phyloP scores from a whole-genome alignment of 768 basidiomycete genomes.

The Tricholoma hemisulphureum region DNA sequence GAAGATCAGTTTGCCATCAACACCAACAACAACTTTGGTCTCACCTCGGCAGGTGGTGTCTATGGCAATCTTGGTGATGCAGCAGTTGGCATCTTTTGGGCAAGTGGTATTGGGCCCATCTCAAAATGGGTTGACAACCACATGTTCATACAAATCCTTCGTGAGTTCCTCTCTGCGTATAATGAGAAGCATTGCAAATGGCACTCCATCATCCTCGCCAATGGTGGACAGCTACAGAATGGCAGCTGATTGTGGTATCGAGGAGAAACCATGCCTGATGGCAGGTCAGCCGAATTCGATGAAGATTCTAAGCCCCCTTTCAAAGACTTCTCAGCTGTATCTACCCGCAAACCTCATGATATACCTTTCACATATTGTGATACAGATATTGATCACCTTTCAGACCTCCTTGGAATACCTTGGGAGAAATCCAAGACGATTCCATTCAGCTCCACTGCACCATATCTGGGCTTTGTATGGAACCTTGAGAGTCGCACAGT shows the following conservation, averaged over 20 bases:
- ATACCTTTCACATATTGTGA: slow-evolving; percentile 8
- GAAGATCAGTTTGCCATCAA: too few relatives aligned
- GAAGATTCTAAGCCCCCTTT: background rate
- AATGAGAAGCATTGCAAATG: background rate
- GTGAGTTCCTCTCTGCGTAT: background rate
- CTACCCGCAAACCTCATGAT: background rate
- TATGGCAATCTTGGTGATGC: background rate
- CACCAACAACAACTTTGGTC: too few relatives aligned
- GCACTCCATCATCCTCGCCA: background rate
- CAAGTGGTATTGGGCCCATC: slow-evolving; percentile 22
- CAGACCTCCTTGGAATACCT: slow-evolving; percentile 14
- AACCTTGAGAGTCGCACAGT: slow-evolving; percentile 22
- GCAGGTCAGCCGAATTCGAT: background rate
- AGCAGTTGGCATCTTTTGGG: slow-evolving; percentile 19
- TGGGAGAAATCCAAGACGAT: slow-evolving; percentile 22
- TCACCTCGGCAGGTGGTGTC: background rate
- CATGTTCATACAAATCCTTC: slow-evolving; percentile 15
- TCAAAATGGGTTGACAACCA: too few relatives aligned
- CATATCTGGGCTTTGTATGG: slow-evolving; percentile 34
- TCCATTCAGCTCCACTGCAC: slow-evolving; percentile 11
- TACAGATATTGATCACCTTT: slow-evolving; percentile 31
- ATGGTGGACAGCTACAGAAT: background rate
- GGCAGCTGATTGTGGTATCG: background rate
- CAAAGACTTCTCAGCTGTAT: background rate
- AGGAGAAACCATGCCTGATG: background rate